Base-by-base conservation (phyloP, 345 rosid species). In the Xanthoceras sorbifolium region DNA sequence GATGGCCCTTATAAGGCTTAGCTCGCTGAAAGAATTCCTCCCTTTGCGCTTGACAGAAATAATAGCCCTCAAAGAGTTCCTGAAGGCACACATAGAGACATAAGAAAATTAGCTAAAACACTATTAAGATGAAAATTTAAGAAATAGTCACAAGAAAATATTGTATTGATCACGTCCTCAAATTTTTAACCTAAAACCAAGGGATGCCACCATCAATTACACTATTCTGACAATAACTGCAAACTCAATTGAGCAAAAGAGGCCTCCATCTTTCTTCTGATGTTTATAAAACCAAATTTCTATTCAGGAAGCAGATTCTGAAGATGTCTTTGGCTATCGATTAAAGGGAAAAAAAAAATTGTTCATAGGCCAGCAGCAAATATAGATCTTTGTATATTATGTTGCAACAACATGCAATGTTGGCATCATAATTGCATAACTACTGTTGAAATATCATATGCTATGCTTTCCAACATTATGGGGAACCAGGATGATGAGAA, bases 21-120 rank as follows among this genome's bases (percentile, higher is more conserved):
- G 98, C 94, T 78, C 92, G 86, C 73, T 80, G 81, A 80, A 95
- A 86, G 79, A 70, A 92, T 75, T 91, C 97, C 78, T 96, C 97
- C 82, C 93, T 89, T 80, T 96, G 99, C 20, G 98, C 98, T 89
- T 96, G 98, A 82, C 97, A 96, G 78, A 96, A 96, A 89, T 96
- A 96, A 88, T 89, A 88, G 54, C 98, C 97, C 77, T 96, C 99
- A 81, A 96, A 96, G 34, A 96, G 91, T 82, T 96, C 99, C 97
- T 95, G 84, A 36, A 72, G 10, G 72, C 25, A 55, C 64, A 67
- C 34, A n/a, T 40, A 71, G 36, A 57, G 23, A 62, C 42, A 76
- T 50, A 73, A 65, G 32, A 26, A 68, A 28, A 23, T 50, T 17
- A 76, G 38, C 20, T 57, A 66, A 54, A 60, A 55, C 44, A 48